Base-by-base conservation (phyloP, 441 rosid genomes). In the Raphanus hybrid region DNA sequence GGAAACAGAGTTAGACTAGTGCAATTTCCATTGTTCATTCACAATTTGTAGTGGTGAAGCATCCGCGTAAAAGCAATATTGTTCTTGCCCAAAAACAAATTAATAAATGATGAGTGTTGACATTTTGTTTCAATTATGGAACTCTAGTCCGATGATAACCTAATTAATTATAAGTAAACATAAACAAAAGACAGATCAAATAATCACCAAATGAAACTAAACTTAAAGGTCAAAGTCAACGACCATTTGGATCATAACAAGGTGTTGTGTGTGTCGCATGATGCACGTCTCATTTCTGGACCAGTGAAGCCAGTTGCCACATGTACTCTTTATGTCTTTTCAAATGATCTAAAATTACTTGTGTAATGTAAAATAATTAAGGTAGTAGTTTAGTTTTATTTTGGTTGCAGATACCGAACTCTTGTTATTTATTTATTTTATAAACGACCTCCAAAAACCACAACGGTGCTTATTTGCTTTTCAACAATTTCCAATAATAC, bases 181-280 rank as follows among this genome's bases (percentile, higher is more conserved):
- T 57, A 66, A 43, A 60, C 41, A 52, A 75, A 68, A 61, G 61
- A 57, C 5, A 26, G 14, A 14, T 68, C n/a, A 75, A 66, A 41
- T 15, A 5, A 16, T 61, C 57, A 63, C 52, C 74, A 1, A 50
- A 14, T 50, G 39, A 23, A 23, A 70, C 32, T 23, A 14, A 67
- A 54, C 16, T 63, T 59, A 70, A 54, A 41, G 71, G 61, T 77
- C 80, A 54, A 70, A 57, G 61, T 67, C 72, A 57, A 41, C 58
- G 32, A 69, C 29, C 29, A 20, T 34, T n/a, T 18, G 12, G 23
- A 66, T 16, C 71, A 23, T 6, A 18, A 48, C 4, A 69, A 37
- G 41, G 43, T 37, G 2, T 34, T 34, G 8, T 6, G 37, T 34
- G 37, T 34, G 32, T 29, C 32, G 39, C 39, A 35, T 35, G 39